Conservation (phyloP, 2,329 filamentous ascomycete species). For the Didymella sp. region DNA sequence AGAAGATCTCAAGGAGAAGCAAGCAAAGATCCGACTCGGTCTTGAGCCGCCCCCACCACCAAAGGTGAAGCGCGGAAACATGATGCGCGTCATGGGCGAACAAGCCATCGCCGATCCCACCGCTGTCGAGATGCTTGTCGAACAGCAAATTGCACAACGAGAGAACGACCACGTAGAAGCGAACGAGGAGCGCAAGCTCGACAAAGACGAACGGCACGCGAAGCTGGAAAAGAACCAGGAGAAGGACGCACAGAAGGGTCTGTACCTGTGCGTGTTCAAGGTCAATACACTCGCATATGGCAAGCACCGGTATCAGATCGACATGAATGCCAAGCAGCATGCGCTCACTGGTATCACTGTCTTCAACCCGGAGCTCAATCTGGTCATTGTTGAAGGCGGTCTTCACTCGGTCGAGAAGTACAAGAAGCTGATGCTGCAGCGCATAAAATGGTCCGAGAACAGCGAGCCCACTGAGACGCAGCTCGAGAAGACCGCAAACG, state of each 20-base stretch:
- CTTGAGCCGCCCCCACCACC: constrained; percentile 88
- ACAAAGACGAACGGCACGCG: constrained; percentile 83
- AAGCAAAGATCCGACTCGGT: constrained; percentile 92
- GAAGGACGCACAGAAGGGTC: constrained; percentile 84
- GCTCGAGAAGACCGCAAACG: constrained; percentile 66
- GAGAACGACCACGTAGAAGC: constrained; percentile 75
- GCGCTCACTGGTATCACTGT: constrained; percentile 89
- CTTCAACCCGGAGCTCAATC: constrained; percentile 85
- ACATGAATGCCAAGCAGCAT: constrained; percentile 88
- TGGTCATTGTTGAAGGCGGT: constrained; percentile 92
- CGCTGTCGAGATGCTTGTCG: constrained; percentile 92
- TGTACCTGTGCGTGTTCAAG: constrained; percentile 86
- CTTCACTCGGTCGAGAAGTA: constrained; percentile 82
- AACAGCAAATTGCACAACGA: constrained; percentile 88
- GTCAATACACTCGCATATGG: constrained; percentile 90
- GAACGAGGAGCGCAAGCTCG: constrained; percentile 87
- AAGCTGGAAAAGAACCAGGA: constrained; percentile 85
- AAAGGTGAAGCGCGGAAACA: constrained; percentile 95
- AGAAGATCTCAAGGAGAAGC: constrained; percentile 92
- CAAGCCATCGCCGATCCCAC: constrained; percentile 95
- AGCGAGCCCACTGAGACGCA: constrained; percentile 67
- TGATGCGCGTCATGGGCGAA: constrained; percentile 96
- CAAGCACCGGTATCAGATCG: constrained; percentile 91
- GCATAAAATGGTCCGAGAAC: constrained; percentile 95
- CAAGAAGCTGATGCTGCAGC: constrained; percentile 90